These are phyloP conservation scores for Mimosa pudica DNA, from an alignment of 306 rosid genomes.

Conservation along the genomic window DNA sequence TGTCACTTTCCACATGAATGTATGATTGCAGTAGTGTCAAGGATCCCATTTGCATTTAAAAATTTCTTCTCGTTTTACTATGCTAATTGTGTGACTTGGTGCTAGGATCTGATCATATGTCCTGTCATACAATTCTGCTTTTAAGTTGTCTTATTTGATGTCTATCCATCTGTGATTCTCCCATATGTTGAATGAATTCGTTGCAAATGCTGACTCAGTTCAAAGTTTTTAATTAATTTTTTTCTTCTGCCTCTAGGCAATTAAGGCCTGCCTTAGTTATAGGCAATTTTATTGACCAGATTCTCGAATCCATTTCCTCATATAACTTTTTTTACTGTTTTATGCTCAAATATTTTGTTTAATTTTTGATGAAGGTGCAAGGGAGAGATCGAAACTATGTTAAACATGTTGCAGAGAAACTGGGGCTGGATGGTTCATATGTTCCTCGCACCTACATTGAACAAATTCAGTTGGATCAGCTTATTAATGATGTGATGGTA, in stretches of 20 bases:
- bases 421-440: slow-evolving; percentile 85
- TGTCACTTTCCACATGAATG: background rate
- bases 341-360: slow-evolving; percentile 32
- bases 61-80: slow-evolving; percentile 1
- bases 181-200: slow-evolving; percentile 7
- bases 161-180: background rate
- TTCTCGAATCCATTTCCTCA: slow-evolving; percentile 6
- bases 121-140: background rate
- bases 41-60: background rate
- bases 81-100: background rate
- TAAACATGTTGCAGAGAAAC: slow-evolving; percentile 72
- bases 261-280: background rate
- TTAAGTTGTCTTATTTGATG: background rate
- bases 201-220: slow-evolving; percentile 8
- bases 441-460: slow-evolving; percentile 95
- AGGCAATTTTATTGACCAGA: slow-evolving; percentile 25
- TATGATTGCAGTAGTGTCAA: background rate
- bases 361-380: slow-evolving; percentile 75
- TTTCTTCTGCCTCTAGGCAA: slow-evolving; percentile 2
- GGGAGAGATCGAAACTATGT: slow-evolving; percentile 80
- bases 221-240: slow-evolving; percentile 5
- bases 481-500: slow-evolving; percentile 98
- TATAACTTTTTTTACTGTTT: slow-evolving; percentile 11
- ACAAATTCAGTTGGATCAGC: slow-evolving; percentile 98
- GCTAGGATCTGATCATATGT: slow-evolving; percentile 9